These are phyloP conservation scores for Dothiorella sarmentorum DNA, from an alignment of 2,329 filamentous ascomycete species.

Conservation along the genomic window DNA sequence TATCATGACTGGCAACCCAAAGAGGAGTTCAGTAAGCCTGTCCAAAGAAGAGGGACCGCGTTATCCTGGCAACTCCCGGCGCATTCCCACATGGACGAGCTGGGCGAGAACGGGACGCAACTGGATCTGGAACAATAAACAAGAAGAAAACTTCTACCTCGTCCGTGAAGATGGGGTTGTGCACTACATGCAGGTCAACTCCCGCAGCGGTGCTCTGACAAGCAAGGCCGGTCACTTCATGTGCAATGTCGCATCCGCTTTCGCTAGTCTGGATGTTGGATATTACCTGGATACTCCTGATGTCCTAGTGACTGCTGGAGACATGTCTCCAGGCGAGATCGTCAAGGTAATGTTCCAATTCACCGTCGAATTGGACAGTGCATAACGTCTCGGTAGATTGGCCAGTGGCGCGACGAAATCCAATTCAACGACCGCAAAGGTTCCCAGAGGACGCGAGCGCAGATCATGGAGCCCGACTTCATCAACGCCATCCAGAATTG, in stretches of 20 bases:
- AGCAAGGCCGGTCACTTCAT: conserved; percentile 55
- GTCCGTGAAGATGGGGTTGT: conserved; percentile 84
- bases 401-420: conserved; percentile 17
- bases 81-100: conserved; percentile 67
- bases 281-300: conserved; percentile 60
- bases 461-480: conserved; percentile 45
- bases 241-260: conserved; percentile 75
- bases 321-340: conserved; percentile 72
- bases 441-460: conserved; percentile 40
- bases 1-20: conserved; percentile 40
- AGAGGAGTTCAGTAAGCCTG: conserved; percentile 19
- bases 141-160: conserved; percentile 77
- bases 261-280: conserved; percentile 66
- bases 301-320: conserved; percentile 75
- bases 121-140: conserved; percentile 53
- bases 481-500: conserved; percentile 63
- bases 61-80: conserved; percentile 34
- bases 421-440: conserved; percentile 24
- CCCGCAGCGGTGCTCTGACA: conserved; percentile 40
- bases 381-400: conserved; percentile 5
- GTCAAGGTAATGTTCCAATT: conserved; percentile 58
- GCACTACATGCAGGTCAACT: conserved; percentile 65
- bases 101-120: conserved; percentile 76
- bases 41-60: conserved; percentile 44
- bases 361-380: neutral